These are phyloP conservation scores for Talaromyces rugulosus DNA, from an alignment of 2,329 filamentous ascomycete genomes.

Conservation along the genomic window DNA sequence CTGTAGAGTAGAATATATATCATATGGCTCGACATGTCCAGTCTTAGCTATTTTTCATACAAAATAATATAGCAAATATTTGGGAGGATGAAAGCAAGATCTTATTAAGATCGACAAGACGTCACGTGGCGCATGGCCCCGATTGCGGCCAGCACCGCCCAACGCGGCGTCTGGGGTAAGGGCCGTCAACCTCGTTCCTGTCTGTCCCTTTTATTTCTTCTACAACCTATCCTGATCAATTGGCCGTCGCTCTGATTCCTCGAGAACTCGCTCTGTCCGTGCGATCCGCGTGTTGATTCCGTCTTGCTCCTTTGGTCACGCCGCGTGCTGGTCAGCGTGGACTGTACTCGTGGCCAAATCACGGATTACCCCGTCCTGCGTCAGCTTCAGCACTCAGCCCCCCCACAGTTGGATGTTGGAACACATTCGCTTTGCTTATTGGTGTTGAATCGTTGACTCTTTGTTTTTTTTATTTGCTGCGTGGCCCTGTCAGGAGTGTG, in stretches of 20 bases:
- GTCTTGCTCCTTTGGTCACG: not conserved
- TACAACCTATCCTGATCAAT: not conserved
- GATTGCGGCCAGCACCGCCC: not conserved
- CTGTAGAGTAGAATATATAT: too few relatives aligned
- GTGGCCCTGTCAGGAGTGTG: not conserved
- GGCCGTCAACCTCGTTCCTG: not conserved
- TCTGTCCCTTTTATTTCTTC: not conserved
- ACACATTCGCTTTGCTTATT: not conserved
- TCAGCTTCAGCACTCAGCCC: not conserved
- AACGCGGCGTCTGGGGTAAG: not conserved
- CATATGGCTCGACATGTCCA: not conserved
- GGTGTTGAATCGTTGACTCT: not conserved
- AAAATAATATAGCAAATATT: not conserved
- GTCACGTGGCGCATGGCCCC: not conserved
- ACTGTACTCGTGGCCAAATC: constrained; percentile 6
- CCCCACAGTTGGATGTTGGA: not conserved
- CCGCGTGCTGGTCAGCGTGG: not conserved
- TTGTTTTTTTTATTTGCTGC: not conserved
- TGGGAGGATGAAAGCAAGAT: not conserved
- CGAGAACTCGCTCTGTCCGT: not conserved
- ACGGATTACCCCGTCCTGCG: not conserved
- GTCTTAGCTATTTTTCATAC: not conserved
- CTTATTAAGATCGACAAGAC: not conserved
- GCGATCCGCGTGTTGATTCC: not conserved
- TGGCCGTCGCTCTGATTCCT: not conserved